Conservation (phyloP, 2,329 filamentous ascomycete genomes). For the Hymenoscyphus infarciens region DNA sequence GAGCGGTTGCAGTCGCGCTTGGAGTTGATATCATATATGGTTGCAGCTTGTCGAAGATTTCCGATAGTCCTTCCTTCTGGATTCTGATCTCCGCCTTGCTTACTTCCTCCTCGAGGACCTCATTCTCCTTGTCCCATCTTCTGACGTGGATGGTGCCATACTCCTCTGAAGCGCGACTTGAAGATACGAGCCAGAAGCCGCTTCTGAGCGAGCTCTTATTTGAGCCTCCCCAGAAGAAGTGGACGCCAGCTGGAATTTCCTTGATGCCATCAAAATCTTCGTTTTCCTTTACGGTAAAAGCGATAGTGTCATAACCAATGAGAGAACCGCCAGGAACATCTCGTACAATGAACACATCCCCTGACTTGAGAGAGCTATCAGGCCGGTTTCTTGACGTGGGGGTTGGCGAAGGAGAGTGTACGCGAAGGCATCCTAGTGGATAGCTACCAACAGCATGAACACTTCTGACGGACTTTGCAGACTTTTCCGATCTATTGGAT, state of each 20-base stretch:
- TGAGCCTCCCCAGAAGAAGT: constrained; percentile 58
- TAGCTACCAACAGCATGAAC: constrained; percentile 36
- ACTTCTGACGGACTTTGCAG: constrained; percentile 35
- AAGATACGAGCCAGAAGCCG: constrained; percentile 52
- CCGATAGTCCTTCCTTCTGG: constrained; percentile 38
- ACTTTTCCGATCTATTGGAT: constrained; percentile 15
- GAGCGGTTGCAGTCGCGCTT: constrained; percentile 6
- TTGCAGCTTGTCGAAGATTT: constrained; percentile 28
- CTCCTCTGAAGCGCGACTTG: constrained; percentile 26
- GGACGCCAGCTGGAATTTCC: constrained; percentile 52
- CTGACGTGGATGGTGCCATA: constrained; percentile 41
- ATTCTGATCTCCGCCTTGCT: constrained; percentile 44
- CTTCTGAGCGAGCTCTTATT: constrained; percentile 47
- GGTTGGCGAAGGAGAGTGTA: constrained; percentile 34
- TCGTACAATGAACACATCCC: constrained; percentile 51
- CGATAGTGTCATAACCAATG: constrained; percentile 35
- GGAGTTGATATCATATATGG: constrained; percentile 21
- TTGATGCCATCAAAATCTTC: constrained; percentile 51
- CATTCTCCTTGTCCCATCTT: constrained; percentile 55
- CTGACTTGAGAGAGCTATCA: constrained; percentile 32
- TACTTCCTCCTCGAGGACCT: constrained; percentile 49
- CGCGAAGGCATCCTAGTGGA: constrained; percentile 43
- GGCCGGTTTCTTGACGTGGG: constrained; percentile 15
- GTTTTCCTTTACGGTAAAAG: constrained; percentile 47
- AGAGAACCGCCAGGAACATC: constrained; percentile 42